Evolutionary conservation across 2,329 filamentous ascomycete species (phyloP), one percentile per base, ranked within the genome.

Genomic region (Dendrostoma leiphaemia): DNA sequence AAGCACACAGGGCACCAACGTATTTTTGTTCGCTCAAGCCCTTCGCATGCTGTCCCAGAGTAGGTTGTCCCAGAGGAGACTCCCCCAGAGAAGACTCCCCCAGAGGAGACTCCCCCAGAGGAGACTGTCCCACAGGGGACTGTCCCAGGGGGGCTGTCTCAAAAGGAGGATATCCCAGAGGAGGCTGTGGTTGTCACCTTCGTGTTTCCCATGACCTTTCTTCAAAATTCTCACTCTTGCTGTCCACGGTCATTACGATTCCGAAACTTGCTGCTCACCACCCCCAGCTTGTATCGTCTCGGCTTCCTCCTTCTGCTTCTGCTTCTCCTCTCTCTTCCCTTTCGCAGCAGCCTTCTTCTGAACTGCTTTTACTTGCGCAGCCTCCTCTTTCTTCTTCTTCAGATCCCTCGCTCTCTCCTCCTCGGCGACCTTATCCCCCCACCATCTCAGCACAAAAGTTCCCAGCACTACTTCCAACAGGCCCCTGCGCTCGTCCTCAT

Each of bases 391-490:
- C 47, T 44, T 26, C 47, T 43, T 52, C 24, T 38, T 54, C 3
- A 28, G 31, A 17, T 57, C 55, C 43, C 26, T 34, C 21, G 48
- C 52, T 2, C 37, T 38, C 29, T 51, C 48, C 37, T 51, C 55
- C n/a, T 32, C 48, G 29, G 12, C 45, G n/a, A 31, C 37, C 47
- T 48, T 54, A 6, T 51, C 47, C 21, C 38, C 51, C 55, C 55
- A 57, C 55, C 55, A 57, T 6, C 55, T 31, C 37, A 45, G 40
- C n/a, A 54, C 55, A 21, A 54, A 57, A 1, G 51, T 57, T 3
- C 47, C 51, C 3, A 57, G 35, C 2, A 57, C 51, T 51, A 57
- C 54, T 48, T 57, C 55, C 35, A 57, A 15, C 24, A 54, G 37
- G 31, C 44, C 47, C 12, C 46, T 47, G 13, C 55, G 41, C 44